phyloP scores from a whole-genome alignment of 306 rosid genomes.

The Clitoria ternatea region DNA sequence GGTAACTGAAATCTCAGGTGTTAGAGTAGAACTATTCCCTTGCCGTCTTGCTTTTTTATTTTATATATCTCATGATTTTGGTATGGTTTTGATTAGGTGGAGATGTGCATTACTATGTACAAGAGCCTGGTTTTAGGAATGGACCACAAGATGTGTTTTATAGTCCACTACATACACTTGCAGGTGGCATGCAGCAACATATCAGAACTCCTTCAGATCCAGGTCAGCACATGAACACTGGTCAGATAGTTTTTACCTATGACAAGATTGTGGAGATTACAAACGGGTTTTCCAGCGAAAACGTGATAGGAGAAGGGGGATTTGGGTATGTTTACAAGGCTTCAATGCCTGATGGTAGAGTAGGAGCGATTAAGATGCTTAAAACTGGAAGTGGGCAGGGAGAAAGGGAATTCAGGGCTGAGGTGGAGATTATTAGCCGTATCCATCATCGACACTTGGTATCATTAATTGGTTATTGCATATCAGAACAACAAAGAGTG shows the following conservation, averaged over 20 bases:
- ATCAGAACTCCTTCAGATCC: constrained; percentile 40
- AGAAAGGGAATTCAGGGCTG: constrained; percentile 85
- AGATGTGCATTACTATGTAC: constrained; percentile 51
- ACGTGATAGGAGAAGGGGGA: constrained; percentile 86
- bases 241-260: constrained; percentile 52
- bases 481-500: constrained; percentile 61
- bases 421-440: constrained; percentile 84
- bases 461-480: constrained; percentile 81
- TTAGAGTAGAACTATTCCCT: background rate
- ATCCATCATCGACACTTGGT: constrained; percentile 91
- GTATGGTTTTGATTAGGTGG: constrained; percentile 2
- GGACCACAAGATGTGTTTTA: constrained; percentile 34
- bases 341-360: constrained; percentile 58
- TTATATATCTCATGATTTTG: background rate
- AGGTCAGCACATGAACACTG: constrained; percentile 8
- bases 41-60: background rate
- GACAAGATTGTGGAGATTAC: constrained; percentile 68
- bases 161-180: constrained; percentile 27
- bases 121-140: constrained; percentile 29
- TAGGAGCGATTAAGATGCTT: constrained; percentile 77
- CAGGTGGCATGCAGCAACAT: constrained; percentile 8
- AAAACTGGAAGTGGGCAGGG: constrained; percentile 96
- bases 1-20: no score
- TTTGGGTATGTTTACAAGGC: constrained; percentile 88
- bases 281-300: constrained; percentile 53